Conservation (phyloP, 208 protist species). For the Vickermania ingenoplastis region DNA sequence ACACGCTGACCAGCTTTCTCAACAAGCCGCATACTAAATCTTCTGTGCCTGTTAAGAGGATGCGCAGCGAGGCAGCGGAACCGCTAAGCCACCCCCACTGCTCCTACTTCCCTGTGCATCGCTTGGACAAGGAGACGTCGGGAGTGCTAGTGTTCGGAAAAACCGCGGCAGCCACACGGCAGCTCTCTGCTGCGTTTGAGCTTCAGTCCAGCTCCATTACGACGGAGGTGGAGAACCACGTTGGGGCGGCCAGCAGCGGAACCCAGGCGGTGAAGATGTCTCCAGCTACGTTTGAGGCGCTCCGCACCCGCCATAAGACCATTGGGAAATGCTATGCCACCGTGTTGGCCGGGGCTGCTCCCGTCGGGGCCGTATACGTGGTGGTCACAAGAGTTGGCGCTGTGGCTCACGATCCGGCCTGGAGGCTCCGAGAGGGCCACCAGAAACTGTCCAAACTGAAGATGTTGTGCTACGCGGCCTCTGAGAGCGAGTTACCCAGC, state of each 20-base stretch:
- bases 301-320: slow-evolving; percentile 18
- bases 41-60: neutral
- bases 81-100: neutral
- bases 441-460: slow-evolving; percentile 60
- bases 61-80: neutral
- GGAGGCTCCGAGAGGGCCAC: slow-evolving; percentile 15
- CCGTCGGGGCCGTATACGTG: slow-evolving; percentile 20
- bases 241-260: neutral
- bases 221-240: slow-evolving; percentile 3
- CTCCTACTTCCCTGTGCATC: slow-evolving; percentile 48
- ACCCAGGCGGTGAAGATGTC: neutral
- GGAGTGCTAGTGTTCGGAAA: slow-evolving; percentile 61
- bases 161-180: slow-evolving; percentile 14
- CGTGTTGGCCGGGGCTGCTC: slow-evolving; percentile 26
- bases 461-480: slow-evolving; percentile 49
- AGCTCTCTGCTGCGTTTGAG: slow-evolving; percentile 38
- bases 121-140: slow-evolving; percentile 85
- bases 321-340: slow-evolving; percentile 59
- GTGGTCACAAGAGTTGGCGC: slow-evolving; percentile 48
- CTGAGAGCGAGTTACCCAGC: neutral
- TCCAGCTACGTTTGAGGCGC: slow-evolving; percentile 14
- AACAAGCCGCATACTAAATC: slow-evolving; percentile 8
- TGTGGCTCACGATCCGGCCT: slow-evolving; percentile 16
- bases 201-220: slow-evolving; percentile 21
- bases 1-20: slow-evolving; percentile 61